phyloP scores from a whole-genome alignment of 176 grass and related monocot genomes.

The Triticum dicoccoides region DNA sequence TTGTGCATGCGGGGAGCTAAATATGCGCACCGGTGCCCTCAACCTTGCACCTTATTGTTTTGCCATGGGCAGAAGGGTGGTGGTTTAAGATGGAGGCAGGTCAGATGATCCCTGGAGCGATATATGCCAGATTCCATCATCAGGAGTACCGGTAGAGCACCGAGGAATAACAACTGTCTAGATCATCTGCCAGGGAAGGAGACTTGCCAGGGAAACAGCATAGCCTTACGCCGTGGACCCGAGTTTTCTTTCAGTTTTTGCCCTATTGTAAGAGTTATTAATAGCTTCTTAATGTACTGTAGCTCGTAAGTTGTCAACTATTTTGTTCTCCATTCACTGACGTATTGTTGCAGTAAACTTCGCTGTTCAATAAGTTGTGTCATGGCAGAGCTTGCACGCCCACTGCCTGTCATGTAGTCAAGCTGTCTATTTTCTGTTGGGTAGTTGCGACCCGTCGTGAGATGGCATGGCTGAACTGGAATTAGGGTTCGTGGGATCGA shows the following conservation, averaged over 20 bases:
- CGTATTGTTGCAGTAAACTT: not conserved
- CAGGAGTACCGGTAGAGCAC: not conserved
- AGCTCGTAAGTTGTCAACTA: not conserved
- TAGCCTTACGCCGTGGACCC: not conserved
- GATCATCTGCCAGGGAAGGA: not conserved
- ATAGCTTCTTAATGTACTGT: not conserved
- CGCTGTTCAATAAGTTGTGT: too few relatives aligned
- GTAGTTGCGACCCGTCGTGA: too few relatives aligned
- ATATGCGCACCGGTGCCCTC: not conserved
- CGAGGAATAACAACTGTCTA: not conserved
- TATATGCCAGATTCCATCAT: not conserved
- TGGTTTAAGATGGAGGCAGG: not conserved
- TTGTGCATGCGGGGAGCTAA: constrained; percentile 31
- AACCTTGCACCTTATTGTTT: not conserved
- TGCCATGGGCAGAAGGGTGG: not conserved
- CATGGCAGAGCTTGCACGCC: too few relatives aligned
- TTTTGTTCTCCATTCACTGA: constrained; percentile 5
- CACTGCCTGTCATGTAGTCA: too few relatives aligned
- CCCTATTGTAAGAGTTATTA: not conserved
- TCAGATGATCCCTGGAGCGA: not conserved
- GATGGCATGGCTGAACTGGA: too few relatives aligned
- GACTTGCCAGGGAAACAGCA: not conserved
- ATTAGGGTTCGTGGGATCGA: too few relatives aligned
- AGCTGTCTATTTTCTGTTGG: too few relatives aligned
- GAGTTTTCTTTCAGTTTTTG: constrained; percentile 9